Evolutionary conservation across 805 yeast species (phyloP).

Genomic region (Barnettozyma botsteinii): DNA sequence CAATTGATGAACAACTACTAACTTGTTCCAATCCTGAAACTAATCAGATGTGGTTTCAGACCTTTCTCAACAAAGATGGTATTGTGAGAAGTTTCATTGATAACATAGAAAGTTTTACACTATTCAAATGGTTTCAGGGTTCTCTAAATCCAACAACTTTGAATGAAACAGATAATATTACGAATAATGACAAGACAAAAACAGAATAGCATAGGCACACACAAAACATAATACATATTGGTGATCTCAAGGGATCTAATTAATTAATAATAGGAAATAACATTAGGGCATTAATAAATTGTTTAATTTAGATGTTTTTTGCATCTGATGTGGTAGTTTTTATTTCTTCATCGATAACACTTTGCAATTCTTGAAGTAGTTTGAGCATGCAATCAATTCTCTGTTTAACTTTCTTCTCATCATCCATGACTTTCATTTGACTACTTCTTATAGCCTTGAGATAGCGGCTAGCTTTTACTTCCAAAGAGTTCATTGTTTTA

Average conservation of each 20-base stretch:
- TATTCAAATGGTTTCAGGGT: background rate
- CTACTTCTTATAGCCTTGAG: background rate
- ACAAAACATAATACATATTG: too few species aligned
- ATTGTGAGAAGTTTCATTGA: background rate
- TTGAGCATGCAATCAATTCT: conserved; percentile 1
- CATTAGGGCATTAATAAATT: too few species aligned
- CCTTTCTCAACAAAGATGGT: background rate
- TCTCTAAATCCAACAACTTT: background rate
- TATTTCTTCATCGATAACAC: background rate
- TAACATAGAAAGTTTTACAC: background rate
- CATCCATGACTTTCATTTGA: conserved; percentile 1
- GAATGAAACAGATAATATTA: background rate
- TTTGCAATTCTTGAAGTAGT: background rate
- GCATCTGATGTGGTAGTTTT: too few species aligned
- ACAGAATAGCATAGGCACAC: too few species aligned
- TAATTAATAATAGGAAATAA: too few species aligned
- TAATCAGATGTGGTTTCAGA: conserved; percentile 1
- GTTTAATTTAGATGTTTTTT: too few species aligned
- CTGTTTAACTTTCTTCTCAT: background rate
- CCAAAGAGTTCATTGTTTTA: conserved; percentile 1
- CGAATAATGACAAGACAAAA: background rate
- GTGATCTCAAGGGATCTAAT: too few species aligned
- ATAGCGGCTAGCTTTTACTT: background rate
- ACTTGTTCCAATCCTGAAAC: background rate
- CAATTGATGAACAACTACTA: conserved; percentile 10